Percentiles rank a stretch among this genome's conserved stretches.
These are phyloP conservation scores for Cetraspora pellucida DNA, from an alignment of 192 early-diverging fungal species.

Conservation along the genomic window DNA sequence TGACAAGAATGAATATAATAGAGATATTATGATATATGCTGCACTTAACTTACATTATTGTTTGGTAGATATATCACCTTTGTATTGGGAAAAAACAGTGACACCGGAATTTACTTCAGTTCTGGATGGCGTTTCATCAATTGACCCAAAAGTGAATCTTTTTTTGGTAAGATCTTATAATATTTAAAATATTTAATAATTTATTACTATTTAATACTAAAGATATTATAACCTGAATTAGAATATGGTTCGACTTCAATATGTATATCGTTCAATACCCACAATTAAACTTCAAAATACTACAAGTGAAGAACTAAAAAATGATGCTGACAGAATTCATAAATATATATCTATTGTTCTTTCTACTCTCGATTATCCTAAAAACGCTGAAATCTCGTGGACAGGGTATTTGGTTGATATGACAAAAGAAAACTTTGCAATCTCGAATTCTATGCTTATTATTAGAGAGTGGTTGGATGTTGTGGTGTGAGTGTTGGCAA, in stretches of 20 bases:
- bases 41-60: constrained; percentile 17
- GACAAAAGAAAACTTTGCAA: background rate
- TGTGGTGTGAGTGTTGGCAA: background rate
- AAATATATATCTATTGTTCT: background rate
- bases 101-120: background rate
- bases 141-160: background rate
- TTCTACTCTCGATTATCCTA: background rate
- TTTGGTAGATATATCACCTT: constrained; percentile 9
- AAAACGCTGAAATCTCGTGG: background rate
- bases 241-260: constrained; percentile 28
- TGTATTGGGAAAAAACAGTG: constrained; percentile 3
- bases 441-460: constrained; percentile 18
- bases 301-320: background rate
- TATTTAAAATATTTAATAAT: background rate
- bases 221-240: background rate
- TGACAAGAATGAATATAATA: background rate
- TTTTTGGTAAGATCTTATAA: constrained; percentile 3
- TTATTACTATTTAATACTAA: too few species aligned
- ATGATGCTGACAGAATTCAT: background rate
- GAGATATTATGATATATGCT: background rate
- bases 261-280: constrained; percentile 6
- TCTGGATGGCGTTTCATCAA: background rate
- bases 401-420: constrained; percentile 18
- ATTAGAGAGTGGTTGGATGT: constrained; percentile 28
- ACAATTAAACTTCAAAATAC: background rate